These are phyloP conservation scores for Irineochytrium annulatum DNA, from an alignment of 192 early-diverging fungal genomes.

Conservation along the genomic window DNA sequence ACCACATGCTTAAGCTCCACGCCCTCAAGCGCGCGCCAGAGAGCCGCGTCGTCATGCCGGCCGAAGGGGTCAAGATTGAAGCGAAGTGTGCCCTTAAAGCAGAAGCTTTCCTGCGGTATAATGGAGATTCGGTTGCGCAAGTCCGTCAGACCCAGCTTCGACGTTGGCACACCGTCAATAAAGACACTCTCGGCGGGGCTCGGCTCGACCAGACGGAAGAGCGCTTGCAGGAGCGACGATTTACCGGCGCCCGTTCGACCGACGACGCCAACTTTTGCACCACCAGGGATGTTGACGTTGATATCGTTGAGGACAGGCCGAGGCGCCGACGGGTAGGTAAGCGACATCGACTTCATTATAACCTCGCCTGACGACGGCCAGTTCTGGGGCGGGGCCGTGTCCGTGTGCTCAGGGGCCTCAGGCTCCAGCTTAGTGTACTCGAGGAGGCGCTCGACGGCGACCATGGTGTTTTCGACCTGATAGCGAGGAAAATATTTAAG, in stretches of 20 bases:
- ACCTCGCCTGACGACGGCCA: slow-evolving; percentile 59
- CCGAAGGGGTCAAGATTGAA: slow-evolving; percentile 71
- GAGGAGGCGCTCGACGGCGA: slow-evolving; percentile 62
- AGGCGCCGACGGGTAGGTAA: slow-evolving; percentile 37
- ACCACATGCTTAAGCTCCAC: slow-evolving; percentile 27
- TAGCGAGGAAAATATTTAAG: slow-evolving; percentile 22
- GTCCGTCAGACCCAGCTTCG: slow-evolving; percentile 47
- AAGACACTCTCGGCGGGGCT: slow-evolving; percentile 42
- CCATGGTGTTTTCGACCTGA: slow-evolving; percentile 50
- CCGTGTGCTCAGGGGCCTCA: slow-evolving; percentile 20
- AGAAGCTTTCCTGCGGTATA: slow-evolving; percentile 55
- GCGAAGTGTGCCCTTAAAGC: slow-evolving; percentile 59
- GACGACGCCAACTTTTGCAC: slow-evolving; percentile 74
- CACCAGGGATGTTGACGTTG: slow-evolving; percentile 53
- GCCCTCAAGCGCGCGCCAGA: slow-evolving; percentile 59
- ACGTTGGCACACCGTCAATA: slow-evolving; percentile 67
- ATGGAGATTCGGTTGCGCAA: slow-evolving; percentile 52
- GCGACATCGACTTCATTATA: slow-evolving; percentile 45
- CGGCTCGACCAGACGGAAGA: slow-evolving; percentile 72
- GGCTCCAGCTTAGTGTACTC: slow-evolving; percentile 49
- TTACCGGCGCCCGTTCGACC: slow-evolving; percentile 78
- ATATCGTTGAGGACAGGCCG: slow-evolving; percentile 48
- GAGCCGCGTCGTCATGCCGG: slow-evolving; percentile 50
- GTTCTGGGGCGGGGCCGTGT: slow-evolving; percentile 25
- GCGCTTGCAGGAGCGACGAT: slow-evolving; percentile 46